These are phyloP conservation scores for Polysphondylium violaceum DNA, from an alignment of 78 protist species.

Conservation along the genomic window DNA sequence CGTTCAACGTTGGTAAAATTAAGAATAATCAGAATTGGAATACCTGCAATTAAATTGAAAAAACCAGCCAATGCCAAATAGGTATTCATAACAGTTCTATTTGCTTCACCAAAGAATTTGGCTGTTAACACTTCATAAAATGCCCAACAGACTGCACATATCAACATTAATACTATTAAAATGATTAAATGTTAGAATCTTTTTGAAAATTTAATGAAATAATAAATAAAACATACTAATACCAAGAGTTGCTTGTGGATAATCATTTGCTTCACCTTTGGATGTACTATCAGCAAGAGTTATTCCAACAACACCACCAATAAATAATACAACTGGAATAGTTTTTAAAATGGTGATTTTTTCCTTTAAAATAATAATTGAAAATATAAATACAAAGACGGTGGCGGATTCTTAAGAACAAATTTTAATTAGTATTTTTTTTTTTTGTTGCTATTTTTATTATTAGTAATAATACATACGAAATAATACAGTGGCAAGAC, in stretches of 20 bases:
- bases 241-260: conserved; percentile 49
- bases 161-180: conserved; percentile 56
- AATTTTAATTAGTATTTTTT: background rate
- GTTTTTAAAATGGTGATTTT: conserved; percentile 18
- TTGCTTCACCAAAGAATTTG: conserved; percentile 20
- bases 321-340: conserved; percentile 11
- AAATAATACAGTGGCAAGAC: conserved; percentile 40
- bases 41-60: background rate
- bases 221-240: too few relatives aligned
- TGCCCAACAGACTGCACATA: conserved; percentile 50
- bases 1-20: conserved; percentile 4
- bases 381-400: conserved; percentile 34
- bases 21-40: conserved; percentile 3
- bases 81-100: conserved; percentile 46
- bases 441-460: background rate
- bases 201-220: too few relatives aligned
- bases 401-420: conserved; percentile 15
- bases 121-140: conserved; percentile 44
- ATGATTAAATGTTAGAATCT: too few relatives aligned
- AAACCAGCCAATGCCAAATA: conserved; percentile 28
- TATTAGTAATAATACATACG: conserved; percentile 2
- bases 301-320: conserved; percentile 60
- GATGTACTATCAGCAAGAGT: conserved; percentile 10
- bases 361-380: conserved; percentile 54
- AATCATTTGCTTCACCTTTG: background rate